Evolutionary conservation across 768 basidiomycete species (phyloP).

Genomic region (Paxillus ammoniavirescens): DNA sequence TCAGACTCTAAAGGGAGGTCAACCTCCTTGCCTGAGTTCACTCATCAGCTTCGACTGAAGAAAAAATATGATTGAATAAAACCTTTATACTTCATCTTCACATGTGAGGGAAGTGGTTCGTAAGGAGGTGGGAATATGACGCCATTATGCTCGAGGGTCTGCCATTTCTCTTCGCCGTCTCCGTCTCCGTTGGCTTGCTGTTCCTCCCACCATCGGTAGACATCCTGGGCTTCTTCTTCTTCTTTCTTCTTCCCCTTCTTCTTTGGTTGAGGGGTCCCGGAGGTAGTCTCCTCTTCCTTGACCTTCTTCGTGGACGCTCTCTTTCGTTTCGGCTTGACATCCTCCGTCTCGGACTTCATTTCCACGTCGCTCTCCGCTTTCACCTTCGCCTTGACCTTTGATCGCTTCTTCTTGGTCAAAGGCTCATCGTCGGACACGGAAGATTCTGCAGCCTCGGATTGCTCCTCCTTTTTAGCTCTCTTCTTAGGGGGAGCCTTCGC

Average conservation of each 20-base stretch:
- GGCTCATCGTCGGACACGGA: constrained; percentile 39
- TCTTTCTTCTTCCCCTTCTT: constrained; percentile 60
- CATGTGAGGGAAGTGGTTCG: constrained; percentile 71
- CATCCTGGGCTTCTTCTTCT: constrained; percentile 58
- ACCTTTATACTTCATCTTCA: constrained; percentile 98
- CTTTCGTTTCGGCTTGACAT: constrained; percentile 41
- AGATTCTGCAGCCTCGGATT: constrained; percentile 13
- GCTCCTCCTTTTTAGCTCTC: constrained; percentile 58
- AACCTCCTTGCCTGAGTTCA: constrained; percentile 63
- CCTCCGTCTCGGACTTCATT: constrained; percentile 45
- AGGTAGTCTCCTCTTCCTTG: constrained; percentile 44
- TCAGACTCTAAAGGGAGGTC: constrained; percentile 84
- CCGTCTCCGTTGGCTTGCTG: constrained; percentile 68
- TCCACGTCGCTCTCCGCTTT: constrained; percentile 54
- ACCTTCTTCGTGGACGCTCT: constrained; percentile 52
- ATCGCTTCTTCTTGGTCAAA: constrained; percentile 20
- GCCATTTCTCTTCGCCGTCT: constrained; percentile 74
- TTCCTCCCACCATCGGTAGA: constrained; percentile 87
- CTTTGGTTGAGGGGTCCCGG: constrained; percentile 47
- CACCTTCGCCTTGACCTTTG: constrained; percentile 34
- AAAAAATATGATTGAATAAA: constrained; percentile 25
- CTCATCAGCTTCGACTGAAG: constrained; percentile 15
- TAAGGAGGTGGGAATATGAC: constrained; percentile 97
- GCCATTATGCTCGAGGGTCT: constrained; percentile 91
- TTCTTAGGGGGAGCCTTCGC: constrained; percentile 60